Evolutionary conservation across 148 eudicot genomes (phyloP).

Genomic region (Limonium bicolor): DNA sequence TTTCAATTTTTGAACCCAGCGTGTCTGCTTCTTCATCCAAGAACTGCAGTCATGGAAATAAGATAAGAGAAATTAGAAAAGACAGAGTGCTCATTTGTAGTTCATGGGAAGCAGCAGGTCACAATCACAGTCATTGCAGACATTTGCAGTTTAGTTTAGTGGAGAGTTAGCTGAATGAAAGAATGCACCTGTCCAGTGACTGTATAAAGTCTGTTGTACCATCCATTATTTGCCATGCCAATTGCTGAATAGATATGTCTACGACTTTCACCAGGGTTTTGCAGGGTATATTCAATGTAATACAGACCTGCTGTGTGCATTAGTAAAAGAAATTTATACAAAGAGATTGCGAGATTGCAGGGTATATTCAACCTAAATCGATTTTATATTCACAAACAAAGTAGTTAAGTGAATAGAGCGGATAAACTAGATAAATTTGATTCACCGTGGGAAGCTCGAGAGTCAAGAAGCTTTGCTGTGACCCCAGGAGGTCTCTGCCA

Average conservation of each 20-base stretch:
- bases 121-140: background rate
- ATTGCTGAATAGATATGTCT: constrained; percentile 71
- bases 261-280: constrained; percentile 76
- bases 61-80: background rate
- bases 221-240: constrained; percentile 62
- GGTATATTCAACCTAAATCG: background rate
- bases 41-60: constrained; percentile 33
- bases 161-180: background rate
- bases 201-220: constrained; percentile 82
- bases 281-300: constrained; percentile 72
- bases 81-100: background rate
- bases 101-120: background rate
- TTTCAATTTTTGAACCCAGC: constrained; percentile 38
- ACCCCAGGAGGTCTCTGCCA: constrained; percentile 93
- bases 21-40: constrained; percentile 63
- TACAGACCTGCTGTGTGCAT: constrained; percentile 48
- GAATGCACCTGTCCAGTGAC: constrained; percentile 82
- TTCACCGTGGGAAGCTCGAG: constrained; percentile 61
- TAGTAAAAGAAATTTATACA: background rate
- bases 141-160: background rate
- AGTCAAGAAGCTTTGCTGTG: constrained; percentile 67
- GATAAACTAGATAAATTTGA: background rate
- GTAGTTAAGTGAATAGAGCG: background rate
- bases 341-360: background rate
- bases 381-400: background rate